These are phyloP conservation scores for Coprinopsis sp. DNA, from an alignment of 768 basidiomycete species.

Conservation along the genomic window DNA sequence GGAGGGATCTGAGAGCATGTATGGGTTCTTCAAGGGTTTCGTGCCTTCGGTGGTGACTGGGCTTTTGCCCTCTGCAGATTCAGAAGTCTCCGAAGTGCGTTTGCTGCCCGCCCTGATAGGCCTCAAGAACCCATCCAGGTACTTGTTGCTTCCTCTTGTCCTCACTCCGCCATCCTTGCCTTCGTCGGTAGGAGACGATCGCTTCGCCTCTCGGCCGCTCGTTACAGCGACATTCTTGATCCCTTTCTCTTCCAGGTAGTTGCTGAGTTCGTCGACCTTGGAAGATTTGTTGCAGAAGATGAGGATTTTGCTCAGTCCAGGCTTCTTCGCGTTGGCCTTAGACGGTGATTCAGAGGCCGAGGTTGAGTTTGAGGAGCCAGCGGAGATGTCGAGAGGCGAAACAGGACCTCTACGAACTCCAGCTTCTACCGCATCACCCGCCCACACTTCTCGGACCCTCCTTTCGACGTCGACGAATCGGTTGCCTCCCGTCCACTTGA, in stretches of 20 bases:
- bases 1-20: constrained; percentile 22
- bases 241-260: constrained; percentile 54
- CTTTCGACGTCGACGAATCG: constrained; percentile 75
- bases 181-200: constrained; percentile 6
- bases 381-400: constrained; percentile 3
- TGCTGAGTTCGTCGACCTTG: constrained; percentile 59
- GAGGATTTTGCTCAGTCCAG: constrained; percentile 59
- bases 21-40: constrained; percentile 2
- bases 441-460: constrained; percentile 71
- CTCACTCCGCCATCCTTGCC: not conserved
- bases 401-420: constrained; percentile 17
- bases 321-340: not conserved
- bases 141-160: constrained; percentile 62
- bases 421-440: constrained; percentile 46
- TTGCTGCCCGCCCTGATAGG: constrained; percentile 9
- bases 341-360: too few relatives aligned
- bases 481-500: constrained; percentile 74
- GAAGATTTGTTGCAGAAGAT: constrained; percentile 79
- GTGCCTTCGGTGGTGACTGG: constrained; percentile 6
- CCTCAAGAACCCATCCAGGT: constrained; percentile 71
- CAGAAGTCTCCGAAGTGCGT: constrained; percentile 6
- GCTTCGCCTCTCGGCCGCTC: constrained; percentile 51
- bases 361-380: too few relatives aligned
- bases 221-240: constrained; percentile 65
- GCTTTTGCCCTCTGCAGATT: too few relatives aligned